Evolutionary conservation across 192 early-diverging fungal species (phyloP).

Genomic region (Anaeromyces robustus): DNA sequence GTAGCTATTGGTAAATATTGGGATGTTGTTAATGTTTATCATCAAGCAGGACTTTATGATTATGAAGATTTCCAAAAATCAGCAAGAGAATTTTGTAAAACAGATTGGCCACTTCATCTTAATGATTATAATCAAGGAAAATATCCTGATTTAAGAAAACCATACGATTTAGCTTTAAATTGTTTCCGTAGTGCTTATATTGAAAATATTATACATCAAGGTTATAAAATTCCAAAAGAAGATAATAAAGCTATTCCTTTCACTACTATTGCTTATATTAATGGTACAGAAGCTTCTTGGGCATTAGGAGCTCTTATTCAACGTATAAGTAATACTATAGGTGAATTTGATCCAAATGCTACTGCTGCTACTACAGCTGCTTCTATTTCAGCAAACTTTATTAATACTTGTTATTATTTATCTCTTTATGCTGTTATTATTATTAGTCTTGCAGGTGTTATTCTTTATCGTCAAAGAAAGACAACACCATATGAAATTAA

Average conservation of each 20-base stretch:
- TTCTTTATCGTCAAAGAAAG: neutral
- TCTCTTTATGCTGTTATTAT: neutral
- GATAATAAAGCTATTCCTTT: neutral
- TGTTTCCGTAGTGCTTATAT: conserved; percentile 96
- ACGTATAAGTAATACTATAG: neutral
- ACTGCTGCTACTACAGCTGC: neutral
- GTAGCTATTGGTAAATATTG: conserved; percentile 92
- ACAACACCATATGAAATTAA: neutral
- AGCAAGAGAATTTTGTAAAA: conserved; percentile 53
- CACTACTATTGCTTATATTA: neutral
- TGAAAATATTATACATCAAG: conserved; percentile 74
- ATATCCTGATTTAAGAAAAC: conserved; percentile 18
- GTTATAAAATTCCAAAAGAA: conserved; percentile 58
- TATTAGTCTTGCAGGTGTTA: neutral
- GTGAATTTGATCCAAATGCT: neutral
- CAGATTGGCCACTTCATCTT: conserved; percentile 46
- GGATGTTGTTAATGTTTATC: conserved; percentile 74
- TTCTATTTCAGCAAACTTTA: neutral
- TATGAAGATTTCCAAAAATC: conserved; percentile 47
- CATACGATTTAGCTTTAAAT: conserved; percentile 57
- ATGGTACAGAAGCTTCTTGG: neutral
- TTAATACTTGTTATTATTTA: neutral
- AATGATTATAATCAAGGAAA: conserved; percentile 11
- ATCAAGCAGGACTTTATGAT: conserved; percentile 66
- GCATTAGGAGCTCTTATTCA: neutral